Conservation (phyloP, 331 rosid genomes). For the Quercus tomentella region DNA sequence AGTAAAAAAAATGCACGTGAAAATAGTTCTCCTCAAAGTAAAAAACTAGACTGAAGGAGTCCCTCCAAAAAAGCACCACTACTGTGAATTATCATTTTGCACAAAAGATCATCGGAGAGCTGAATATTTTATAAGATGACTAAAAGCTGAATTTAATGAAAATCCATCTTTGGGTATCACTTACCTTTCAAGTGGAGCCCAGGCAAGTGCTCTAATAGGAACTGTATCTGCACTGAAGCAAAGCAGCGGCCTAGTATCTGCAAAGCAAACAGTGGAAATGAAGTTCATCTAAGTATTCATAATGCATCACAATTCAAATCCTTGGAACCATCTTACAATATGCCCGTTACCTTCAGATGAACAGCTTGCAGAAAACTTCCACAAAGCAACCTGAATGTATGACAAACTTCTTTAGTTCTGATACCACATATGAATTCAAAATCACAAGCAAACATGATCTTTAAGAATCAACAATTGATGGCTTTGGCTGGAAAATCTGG, state of each 20-base stretch:
- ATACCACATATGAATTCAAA: constrained; percentile 4
- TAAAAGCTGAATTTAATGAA: background rate
- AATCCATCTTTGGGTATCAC: constrained; percentile 14
- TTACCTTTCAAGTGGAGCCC: constrained; percentile 91
- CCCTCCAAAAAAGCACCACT: no score
- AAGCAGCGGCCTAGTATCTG: constrained; percentile 82
- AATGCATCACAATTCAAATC: constrained; percentile 18
- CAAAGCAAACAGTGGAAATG: constrained; percentile 24
- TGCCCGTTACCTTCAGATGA: constrained; percentile 61
- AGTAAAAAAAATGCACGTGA: no score
- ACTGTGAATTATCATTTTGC: no score
- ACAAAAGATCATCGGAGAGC: background rate
- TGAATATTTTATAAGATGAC: background rate
- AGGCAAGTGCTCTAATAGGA: constrained; percentile 86
- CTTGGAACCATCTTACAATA: background rate
- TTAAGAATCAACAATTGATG: background rate
- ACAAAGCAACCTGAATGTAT: constrained; percentile 73
- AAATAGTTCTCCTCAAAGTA: no score
- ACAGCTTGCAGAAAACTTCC: constrained; percentile 66
- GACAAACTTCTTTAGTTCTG: constrained; percentile 26
- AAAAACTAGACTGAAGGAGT: no score
- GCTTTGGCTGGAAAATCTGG: background rate
- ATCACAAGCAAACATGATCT: background rate
- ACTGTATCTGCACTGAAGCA: constrained; percentile 76
- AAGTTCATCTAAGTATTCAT: constrained; percentile 4